phyloP scores from a whole-genome alignment of 306 rosid genomes.

The Quercus suber region DNA sequence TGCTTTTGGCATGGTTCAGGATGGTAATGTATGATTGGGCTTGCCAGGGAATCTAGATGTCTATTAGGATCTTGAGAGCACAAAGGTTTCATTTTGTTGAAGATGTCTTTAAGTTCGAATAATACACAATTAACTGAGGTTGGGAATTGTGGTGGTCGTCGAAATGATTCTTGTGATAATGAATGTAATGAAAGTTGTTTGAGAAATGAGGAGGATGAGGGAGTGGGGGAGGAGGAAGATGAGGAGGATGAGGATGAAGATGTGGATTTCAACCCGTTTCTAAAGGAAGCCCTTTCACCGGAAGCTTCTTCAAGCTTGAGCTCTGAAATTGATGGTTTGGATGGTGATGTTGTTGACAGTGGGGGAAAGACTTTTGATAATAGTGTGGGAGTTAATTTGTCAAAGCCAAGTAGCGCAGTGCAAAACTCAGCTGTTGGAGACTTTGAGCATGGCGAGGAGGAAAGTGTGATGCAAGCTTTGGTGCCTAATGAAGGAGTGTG shows the following conservation, averaged over 20 bases:
- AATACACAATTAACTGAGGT: constrained; percentile 25
- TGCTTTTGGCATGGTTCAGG: constrained; percentile 32
- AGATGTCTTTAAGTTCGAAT: constrained; percentile 45
- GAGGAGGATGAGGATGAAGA: constrained; percentile 81
- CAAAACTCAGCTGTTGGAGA: constrained; percentile 31
- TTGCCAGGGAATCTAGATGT: constrained; percentile 6
- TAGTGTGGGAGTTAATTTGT: constrained; percentile 27
- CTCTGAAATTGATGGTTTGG: constrained; percentile 75
- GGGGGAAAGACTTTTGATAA: constrained; percentile 9
- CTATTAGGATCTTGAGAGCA: constrained; percentile 9
- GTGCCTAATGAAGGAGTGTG: constrained; percentile 23
- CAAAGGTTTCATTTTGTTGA: constrained; percentile 5
- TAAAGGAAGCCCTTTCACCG: constrained; percentile 63
- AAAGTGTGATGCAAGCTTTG: constrained; percentile 40
- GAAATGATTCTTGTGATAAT: constrained; percentile 19
- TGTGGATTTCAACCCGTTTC: constrained; percentile 72
- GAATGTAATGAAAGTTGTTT: constrained; percentile 29
- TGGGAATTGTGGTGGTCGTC: constrained; percentile 22
- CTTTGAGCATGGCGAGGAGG: constrained; percentile 59
- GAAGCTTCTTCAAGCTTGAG: constrained; percentile 93
- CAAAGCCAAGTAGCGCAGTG: constrained; percentile 20
- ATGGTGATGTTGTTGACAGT: constrained; percentile 44
- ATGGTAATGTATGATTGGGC: constrained; percentile 12
- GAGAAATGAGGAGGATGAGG: constrained; percentile 33
- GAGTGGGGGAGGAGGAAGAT: constrained; percentile 20